Percentiles rank a stretch among this genome's conserved stretches.
Conservation (phyloP, 2,329 filamentous ascomycete species). For the Nemania abortiva region DNA sequence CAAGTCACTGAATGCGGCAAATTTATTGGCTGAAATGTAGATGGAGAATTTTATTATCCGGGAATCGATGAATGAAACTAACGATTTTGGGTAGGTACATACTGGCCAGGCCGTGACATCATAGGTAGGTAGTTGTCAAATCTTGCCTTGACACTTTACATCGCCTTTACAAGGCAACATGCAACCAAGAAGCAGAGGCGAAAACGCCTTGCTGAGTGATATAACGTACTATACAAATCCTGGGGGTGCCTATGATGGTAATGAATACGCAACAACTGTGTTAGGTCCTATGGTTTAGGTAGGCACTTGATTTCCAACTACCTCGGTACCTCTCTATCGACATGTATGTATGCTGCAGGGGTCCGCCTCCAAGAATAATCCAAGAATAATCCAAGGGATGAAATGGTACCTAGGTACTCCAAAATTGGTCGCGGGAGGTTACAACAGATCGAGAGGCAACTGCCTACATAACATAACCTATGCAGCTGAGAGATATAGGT, state of each 20-base stretch:
- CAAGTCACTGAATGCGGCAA: constrained; percentile 15
- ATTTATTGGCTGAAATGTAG: constrained; percentile 24
- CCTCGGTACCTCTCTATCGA: neutral
- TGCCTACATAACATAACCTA: neutral
- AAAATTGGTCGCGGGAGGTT: neutral
- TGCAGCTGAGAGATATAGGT: neutral
- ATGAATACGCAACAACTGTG: no score
- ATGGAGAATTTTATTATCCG: constrained; percentile 40
- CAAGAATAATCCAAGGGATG: no score
- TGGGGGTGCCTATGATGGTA: neutral
- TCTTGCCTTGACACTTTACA: neutral
- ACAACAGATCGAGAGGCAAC: neutral
- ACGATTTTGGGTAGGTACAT: constrained; percentile 9
- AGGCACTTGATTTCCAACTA: no score
- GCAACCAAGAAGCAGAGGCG: no score
- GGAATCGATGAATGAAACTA: constrained; percentile 4
- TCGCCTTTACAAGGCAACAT: neutral
- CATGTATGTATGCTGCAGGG: neutral
- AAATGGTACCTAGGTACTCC: neutral
- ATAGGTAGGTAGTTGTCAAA: constrained; percentile 18
- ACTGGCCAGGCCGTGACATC: constrained; percentile 29
- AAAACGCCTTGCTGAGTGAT: no score
- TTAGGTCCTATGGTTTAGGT: no score
- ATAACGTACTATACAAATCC: neutral
- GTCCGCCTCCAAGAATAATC: neutral